These are phyloP conservation scores for Solanum gandarillasii DNA, from an alignment of 257 asterid species.

Conservation along the genomic window DNA sequence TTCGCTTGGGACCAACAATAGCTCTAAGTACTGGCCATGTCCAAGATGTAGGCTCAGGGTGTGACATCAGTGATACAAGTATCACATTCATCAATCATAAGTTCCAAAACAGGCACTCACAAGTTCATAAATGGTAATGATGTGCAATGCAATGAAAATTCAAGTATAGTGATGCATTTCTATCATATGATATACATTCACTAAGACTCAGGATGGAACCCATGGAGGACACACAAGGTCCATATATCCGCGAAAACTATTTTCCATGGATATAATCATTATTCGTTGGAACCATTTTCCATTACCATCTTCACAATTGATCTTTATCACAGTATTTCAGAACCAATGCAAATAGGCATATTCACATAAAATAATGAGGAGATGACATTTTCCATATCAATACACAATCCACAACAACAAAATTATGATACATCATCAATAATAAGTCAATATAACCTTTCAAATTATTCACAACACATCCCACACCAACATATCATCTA, in stretches of 20 bases:
- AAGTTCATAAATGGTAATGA: too few relatives aligned
- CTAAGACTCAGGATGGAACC: neutral
- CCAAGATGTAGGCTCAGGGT: neutral
- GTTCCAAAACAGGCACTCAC: too few relatives aligned
- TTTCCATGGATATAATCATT: neutral
- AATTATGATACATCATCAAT: too few relatives aligned
- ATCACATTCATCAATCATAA: neutral
- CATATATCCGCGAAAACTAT: neutral
- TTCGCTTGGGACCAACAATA: neutral
- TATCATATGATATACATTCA: neutral
- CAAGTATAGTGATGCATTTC: neutral
- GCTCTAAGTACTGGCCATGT: too few relatives aligned
- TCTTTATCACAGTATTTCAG: neutral
- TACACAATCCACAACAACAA: too few relatives aligned
- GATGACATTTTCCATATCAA: neutral
- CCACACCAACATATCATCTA: too few relatives aligned
- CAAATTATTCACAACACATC: too few relatives aligned
- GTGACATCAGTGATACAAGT: too few relatives aligned
- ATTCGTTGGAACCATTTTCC: too few relatives aligned
- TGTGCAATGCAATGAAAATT: neutral
- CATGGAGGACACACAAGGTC: neutral
- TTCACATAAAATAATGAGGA: neutral
- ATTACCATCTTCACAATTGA: neutral
- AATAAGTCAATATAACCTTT: too few relatives aligned
- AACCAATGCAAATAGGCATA: neutral